Evolutionary conservation across 148 eudicot genomes (phyloP).

Genomic region (Vaccinium darrowii): DNA sequence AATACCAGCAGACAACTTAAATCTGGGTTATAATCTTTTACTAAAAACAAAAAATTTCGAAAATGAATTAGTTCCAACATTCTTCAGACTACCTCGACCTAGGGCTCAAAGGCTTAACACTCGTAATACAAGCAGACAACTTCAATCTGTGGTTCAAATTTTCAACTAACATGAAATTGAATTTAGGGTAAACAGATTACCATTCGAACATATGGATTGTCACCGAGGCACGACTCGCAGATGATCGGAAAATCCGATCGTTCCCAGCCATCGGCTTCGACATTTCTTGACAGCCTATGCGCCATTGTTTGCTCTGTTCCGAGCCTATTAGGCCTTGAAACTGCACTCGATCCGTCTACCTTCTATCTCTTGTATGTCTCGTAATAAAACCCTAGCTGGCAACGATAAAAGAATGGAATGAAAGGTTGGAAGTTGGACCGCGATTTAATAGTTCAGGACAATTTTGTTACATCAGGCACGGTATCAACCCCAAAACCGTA

Average conservation of each 20-base stretch:
- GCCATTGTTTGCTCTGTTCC: constrained; percentile 45
- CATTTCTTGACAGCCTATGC: constrained; percentile 72
- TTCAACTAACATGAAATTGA: background rate
- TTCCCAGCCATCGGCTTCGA: constrained; percentile 91
- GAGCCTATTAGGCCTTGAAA: constrained; percentile 3
- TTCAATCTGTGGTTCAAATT: background rate
- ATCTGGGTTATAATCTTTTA: background rate
- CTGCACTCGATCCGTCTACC: background rate
- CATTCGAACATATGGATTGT: constrained; percentile 90
- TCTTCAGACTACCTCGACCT: background rate
- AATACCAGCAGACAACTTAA: background rate
- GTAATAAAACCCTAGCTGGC: background rate
- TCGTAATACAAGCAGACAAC: too few species aligned
- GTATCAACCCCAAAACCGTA: too few species aligned
- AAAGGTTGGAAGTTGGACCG: background rate
- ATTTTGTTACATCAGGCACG: too few species aligned
- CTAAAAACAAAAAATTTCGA: too few species aligned
- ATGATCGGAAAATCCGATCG: constrained; percentile 90
- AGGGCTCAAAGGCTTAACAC: background rate
- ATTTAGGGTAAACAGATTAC: constrained; percentile 24
- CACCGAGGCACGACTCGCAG: constrained; percentile 93
- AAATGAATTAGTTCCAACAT: too few species aligned
- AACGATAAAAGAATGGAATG: background rate
- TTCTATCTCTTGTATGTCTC: background rate
- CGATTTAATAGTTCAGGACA: background rate